Evolutionary conservation across 768 basidiomycete genomes (phyloP).

Genomic region (Lyophyllum semitale): DNA sequence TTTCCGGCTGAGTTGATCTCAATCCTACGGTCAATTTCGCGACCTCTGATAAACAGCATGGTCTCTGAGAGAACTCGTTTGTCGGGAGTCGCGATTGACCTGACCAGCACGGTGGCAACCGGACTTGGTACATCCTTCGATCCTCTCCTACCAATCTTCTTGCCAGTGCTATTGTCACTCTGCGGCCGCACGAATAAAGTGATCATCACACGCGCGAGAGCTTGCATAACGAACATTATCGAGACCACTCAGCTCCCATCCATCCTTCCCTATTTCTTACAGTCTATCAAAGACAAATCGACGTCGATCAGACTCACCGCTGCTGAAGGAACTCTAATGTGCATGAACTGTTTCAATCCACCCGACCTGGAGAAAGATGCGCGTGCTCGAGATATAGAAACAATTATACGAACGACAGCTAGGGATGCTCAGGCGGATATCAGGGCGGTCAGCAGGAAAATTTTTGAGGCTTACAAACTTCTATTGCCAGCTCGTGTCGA

Average conservation of each 20-base stretch:
- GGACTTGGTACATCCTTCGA: conserved; percentile 67
- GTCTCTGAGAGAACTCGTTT: conserved; percentile 20
- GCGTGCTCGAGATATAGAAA: conserved; percentile 67
- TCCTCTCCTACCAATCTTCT: conserved; percentile 61
- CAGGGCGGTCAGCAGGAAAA: conserved; percentile 63
- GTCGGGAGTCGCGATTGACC: conserved; percentile 14
- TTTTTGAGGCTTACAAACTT: conserved; percentile 77
- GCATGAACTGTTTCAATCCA: conserved; percentile 76
- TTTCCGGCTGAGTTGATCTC: conserved; percentile 16
- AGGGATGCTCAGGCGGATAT: conserved; percentile 78
- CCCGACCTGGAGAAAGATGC: conserved; percentile 75
- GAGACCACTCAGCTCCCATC: conserved; percentile 67
- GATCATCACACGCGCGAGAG: conserved; percentile 63
- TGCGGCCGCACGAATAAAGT: conserved; percentile 82
- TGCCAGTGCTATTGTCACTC: conserved; percentile 67
- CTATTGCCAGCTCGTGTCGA: conserved; percentile 70
- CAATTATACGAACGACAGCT: conserved; percentile 64
- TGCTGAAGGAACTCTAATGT: conserved; percentile 65
- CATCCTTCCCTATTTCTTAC: conserved; percentile 61
- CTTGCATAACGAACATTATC: conserved; percentile 61
- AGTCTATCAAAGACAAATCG: conserved; percentile 69
- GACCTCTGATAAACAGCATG: conserved; percentile 17
- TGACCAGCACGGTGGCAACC: conserved; percentile 46
- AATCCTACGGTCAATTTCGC: conserved; percentile 16
- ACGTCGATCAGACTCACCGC: conserved; percentile 60